Percentiles rank a stretch among this genome's conserved stretches.
Evolutionary conservation across 768 basidiomycete genomes (phyloP).

Genomic region (Suillus cothurnatus): DNA sequence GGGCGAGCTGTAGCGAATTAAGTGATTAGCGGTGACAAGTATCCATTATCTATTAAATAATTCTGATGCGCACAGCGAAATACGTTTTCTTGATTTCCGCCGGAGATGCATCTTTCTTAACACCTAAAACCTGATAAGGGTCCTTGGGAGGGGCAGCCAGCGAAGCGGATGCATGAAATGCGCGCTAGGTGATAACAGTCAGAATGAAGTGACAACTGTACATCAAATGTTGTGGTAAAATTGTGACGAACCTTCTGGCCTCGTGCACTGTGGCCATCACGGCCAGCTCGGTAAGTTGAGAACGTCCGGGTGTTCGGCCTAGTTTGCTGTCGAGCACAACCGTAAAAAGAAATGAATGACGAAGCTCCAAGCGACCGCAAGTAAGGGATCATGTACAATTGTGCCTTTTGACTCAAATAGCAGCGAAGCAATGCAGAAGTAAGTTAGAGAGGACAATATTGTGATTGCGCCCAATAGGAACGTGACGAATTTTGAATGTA

Average conservation of each 20-base stretch:
- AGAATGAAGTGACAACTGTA: conserved; percentile 18
- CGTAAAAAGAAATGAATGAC: conserved; percentile 57
- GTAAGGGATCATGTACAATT: conserved; percentile 50
- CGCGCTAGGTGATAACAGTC: conserved; percentile 51
- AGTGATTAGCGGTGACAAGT: conserved; percentile 19
- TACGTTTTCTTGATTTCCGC: conserved; percentile 98
- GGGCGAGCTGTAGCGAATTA: conserved; percentile 73
- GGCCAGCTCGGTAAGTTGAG: conserved; percentile 41
- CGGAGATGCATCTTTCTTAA: conserved; percentile 76
- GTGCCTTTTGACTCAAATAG: conserved; percentile 9
- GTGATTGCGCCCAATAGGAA: not conserved
- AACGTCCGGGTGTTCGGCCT: conserved; percentile 37
- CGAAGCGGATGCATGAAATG: conserved; percentile 70
- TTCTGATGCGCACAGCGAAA: conserved; percentile 70
- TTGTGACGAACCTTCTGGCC: conserved; percentile 19
- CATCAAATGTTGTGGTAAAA: conserved; percentile 42
- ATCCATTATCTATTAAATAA: conserved; percentile 15
- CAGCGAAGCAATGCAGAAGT: conserved; percentile 5
- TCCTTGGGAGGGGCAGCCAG: conserved; percentile 62
- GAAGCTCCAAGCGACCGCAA: conserved; percentile 51
- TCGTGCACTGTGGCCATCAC: conserved; percentile 30
- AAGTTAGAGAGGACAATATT: not conserved
- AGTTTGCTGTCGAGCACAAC: conserved; percentile 47
- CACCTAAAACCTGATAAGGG: conserved; percentile 91
- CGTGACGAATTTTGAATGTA: conserved; percentile 9